Base-by-base conservation (phyloP, 768 basidiomycete genomes). In the Leccinum subgranulosum region DNA sequence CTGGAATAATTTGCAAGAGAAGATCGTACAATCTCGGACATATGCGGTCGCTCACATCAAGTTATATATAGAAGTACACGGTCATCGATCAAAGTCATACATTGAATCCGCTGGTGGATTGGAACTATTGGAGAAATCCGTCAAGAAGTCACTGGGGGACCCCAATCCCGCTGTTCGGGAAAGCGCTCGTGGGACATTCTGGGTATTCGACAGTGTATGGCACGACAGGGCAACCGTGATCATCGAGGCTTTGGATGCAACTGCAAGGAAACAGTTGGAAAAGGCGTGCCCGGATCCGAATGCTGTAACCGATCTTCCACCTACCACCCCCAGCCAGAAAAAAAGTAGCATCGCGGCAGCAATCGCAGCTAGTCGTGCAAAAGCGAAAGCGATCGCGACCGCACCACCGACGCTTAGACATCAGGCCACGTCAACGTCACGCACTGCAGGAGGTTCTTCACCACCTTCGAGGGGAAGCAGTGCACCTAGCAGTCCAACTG, bases 341-440 rank as follows among this genome's bases (percentile, higher is more conserved):
- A 94, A 94, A 72, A 84, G 83, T 47, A 92, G 90, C 57, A 78
- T 94, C 55, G 87, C 90, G 41, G 90, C 93, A 9, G 85, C 91
- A 23, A 90, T 95, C 64, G 94, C 94, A 41, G 92, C 94, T 21
- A 94, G 90, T 68, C 82, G 93, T 23, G 91, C 88, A 15, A 95
- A 92, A 69, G 90, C 91, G 15, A 92, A 86, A 66, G 87, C 84
- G 21, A 91, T 91, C 59, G 90, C 92, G 3, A 86, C 80, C 31
- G 88, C 90, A 9, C 92, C 92, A 19, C 92, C 92, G 4, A 82
- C 82, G 51, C 77, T 91, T 50, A 81, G 87, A 53, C 92, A 93
- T 69, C 90, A 92, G 69, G 89, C 90, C 6, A 92, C 89, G 9
- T 89, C 90, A 50, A 76, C 74, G 15, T 78, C 89, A 33, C 83